Base-by-base conservation (phyloP, 768 basidiomycete genomes). In the Strobilomyces echinocephalus region DNA sequence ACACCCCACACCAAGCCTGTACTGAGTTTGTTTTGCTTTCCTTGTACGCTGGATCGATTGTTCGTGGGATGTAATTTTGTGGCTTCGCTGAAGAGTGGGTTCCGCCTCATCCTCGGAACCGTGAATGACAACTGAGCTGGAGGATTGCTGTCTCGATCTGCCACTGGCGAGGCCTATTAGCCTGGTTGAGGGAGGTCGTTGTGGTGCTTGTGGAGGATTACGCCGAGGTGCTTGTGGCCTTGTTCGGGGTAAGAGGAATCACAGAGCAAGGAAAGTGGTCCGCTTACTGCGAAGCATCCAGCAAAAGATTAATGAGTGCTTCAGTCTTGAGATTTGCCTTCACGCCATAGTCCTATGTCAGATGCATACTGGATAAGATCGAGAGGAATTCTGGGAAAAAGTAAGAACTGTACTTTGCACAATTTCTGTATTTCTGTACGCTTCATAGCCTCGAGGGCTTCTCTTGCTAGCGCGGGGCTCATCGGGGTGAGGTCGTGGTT, bases 271-370 rank as follows among this genome's bases (percentile, higher is more conserved):
- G 26, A 72, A 68, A 20, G 12, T 15, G 68, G 63, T 64, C 69
- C 65, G 68, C 74, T 55, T 63, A 72, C 57, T 68, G 71, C 30
- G 72, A 70, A 15, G 75, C 78, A 60, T 85, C 81, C 14, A 88
- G 72, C 26, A 91, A 72, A 16, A 88, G 74, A 64, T 89, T 85
- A 62, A 91, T 88, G 57, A 91, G 73, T 44, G 81, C 83, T 62
- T 89, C 87, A 21, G 86, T 81, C 74, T 88, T 91, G 64, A 90
- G 78, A 69, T 91, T 91, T 42, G 89, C 89, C 70, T 80, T 87
- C 56, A 91, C 81, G 53, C 88, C 87, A 63, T 85, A 82, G 60
- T 89, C 86, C 88, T 91, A 38, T 50, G 26, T 49, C 45, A 55
- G 39, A 53, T 46, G 49, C 40, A 39, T 24, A 16, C 30, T 48